A percentile compares a stretch with the other conserved stretches of the same genome.
Evolutionary conservation across 2,329 filamentous ascomycete species (phyloP).

Genomic region (Exophiala xenobiotica): DNA sequence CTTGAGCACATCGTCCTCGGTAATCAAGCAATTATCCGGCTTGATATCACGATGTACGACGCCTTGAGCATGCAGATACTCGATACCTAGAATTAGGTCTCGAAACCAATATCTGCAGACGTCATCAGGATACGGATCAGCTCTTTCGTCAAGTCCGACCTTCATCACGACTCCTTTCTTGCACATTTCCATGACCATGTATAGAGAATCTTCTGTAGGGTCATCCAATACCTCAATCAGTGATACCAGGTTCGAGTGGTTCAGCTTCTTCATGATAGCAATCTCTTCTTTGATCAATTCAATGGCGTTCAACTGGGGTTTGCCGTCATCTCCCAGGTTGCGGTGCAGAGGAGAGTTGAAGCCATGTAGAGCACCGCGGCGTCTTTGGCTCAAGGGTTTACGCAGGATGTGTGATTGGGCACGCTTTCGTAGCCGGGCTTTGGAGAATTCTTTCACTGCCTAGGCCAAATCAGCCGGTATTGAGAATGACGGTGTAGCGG

Average conservation of each 20-base stretch:
- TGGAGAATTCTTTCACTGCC: conserved; percentile 98
- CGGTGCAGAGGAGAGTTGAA: conserved; percentile 66
- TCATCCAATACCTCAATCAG: conserved; percentile 94
- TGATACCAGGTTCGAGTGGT: conserved; percentile 90
- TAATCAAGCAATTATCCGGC: conserved; percentile 90
- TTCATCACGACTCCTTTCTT: conserved; percentile 98
- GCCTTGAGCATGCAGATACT: conserved; percentile 92
- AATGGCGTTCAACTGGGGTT: conserved; percentile 59
- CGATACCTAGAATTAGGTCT: conserved; percentile 89
- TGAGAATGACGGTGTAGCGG: background rate
- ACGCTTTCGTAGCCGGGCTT: conserved; percentile 81
- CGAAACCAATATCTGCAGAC: conserved; percentile 88
- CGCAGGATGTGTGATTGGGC: conserved; percentile 86
- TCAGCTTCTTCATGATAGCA: conserved; percentile 97
- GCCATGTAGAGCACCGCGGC: conserved; percentile 53
- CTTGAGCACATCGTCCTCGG: conserved; percentile 88
- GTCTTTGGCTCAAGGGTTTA: conserved; percentile 54
- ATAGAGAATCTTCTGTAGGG: conserved; percentile 89
- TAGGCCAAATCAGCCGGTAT: conserved; percentile 39
- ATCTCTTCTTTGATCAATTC: conserved; percentile 93
- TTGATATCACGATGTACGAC: conserved; percentile 97
- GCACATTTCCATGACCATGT: conserved; percentile 99
- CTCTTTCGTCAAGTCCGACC: conserved; percentile 79
- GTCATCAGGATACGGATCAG: conserved; percentile 79
- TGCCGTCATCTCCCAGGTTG: conserved; percentile 54